Evolutionary conservation across 331 rosid species (phyloP).

Genomic region (Phaseolus coccineus): DNA sequence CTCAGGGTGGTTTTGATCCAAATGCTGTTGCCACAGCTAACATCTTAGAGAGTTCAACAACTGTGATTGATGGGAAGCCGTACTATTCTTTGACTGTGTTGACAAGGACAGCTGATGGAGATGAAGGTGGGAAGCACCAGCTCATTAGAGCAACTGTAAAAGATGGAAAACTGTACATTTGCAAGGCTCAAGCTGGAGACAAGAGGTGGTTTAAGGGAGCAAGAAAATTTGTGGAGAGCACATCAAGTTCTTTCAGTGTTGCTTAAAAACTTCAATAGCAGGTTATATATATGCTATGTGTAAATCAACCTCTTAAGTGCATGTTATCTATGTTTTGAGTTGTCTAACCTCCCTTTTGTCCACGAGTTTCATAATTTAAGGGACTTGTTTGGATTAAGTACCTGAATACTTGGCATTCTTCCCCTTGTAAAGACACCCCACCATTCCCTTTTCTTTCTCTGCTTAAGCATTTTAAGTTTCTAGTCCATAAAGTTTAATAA

Average conservation of each 20-base stretch:
- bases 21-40: slow-evolving; percentile 88
- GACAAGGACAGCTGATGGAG: slow-evolving; percentile 99
- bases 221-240: slow-evolving; percentile 79
- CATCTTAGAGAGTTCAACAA: slow-evolving; percentile 61
- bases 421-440: slow-evolving; percentile 29
- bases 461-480: neutral
- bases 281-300: slow-evolving; percentile 27
- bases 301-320: slow-evolving; percentile 34
- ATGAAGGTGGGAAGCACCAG: slow-evolving; percentile 98
- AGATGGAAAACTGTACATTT: slow-evolving; percentile 84
- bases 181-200: slow-evolving; percentile 99
- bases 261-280: slow-evolving; percentile 57
- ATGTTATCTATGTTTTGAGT: slow-evolving; percentile 45
- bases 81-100: slow-evolving; percentile 79
- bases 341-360: slow-evolving; percentile 33
- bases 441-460: neutral
- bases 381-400: slow-evolving; percentile 52
- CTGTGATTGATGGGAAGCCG: slow-evolving; percentile 57
- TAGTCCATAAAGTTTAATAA: too few species aligned
- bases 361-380: slow-evolving; percentile 43
- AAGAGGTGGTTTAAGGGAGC: slow-evolving; percentile 99
- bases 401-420: slow-evolving; percentile 47
- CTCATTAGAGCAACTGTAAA: slow-evolving; percentile 82
- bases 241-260: slow-evolving; percentile 87
- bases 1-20: slow-evolving; percentile 88